Evolutionary conservation across 2,329 filamentous ascomycete genomes (phyloP).

Genomic region (Ramularia endophylla): DNA sequence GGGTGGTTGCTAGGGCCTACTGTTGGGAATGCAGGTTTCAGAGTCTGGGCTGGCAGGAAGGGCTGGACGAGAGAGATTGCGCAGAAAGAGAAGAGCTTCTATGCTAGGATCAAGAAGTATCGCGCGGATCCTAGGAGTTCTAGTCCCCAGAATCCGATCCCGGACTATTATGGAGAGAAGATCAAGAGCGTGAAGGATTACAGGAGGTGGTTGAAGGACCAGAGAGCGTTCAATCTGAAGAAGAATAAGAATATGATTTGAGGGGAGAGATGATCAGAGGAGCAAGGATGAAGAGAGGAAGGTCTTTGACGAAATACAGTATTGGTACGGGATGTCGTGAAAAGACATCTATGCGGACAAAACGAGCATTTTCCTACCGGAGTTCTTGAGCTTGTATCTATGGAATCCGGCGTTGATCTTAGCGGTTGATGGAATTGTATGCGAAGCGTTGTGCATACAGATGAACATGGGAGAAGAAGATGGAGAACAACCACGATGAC

Average conservation of each 20-base stretch:
- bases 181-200: constrained; percentile 90
- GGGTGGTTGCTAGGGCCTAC: constrained; percentile 87
- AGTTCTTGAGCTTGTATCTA: too few relatives aligned
- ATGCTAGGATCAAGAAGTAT: constrained; percentile 82
- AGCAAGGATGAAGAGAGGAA: too few relatives aligned
- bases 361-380: too few relatives aligned
- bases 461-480: too few relatives aligned
- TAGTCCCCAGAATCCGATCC: constrained; percentile 85
- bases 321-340: too few relatives aligned
- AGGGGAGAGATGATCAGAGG: constrained; percentile 11
- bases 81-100: constrained; percentile 92
- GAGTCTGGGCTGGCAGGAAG: constrained; percentile 62
- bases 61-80: constrained; percentile 61
- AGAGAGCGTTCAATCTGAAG: constrained; percentile 85
- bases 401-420: too few relatives aligned
- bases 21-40: constrained; percentile 74
- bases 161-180: constrained; percentile 98
- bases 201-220: constrained; percentile 93
- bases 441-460: too few relatives aligned
- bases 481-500: too few relatives aligned
- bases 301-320: too few relatives aligned
- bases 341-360: too few relatives aligned
- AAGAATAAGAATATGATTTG: constrained; percentile 66
- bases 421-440: too few relatives aligned
- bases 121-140: constrained; percentile 86